A percentile compares a stretch with the other conserved stretches of the same genome.
These are phyloP conservation scores for Grigorovia transvaalensis DNA, from an alignment of 805 yeast genomes.

Conservation along the genomic window DNA sequence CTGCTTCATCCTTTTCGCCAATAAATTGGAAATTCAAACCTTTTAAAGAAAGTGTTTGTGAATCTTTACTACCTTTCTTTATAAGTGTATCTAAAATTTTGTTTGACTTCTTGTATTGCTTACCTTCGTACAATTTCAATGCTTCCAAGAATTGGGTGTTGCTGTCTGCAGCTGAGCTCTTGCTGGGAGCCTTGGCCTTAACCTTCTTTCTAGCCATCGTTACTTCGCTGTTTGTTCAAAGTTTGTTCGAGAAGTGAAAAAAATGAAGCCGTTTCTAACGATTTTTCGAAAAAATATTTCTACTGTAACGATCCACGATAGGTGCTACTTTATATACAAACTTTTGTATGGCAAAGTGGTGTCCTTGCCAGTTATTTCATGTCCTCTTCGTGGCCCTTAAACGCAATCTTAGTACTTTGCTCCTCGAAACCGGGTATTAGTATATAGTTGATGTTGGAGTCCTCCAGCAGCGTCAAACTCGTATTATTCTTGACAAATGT, in stretches of 20 bases:
- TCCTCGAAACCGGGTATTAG: constrained; percentile 80
- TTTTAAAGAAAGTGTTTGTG: constrained; percentile 76
- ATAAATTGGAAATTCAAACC: constrained; percentile 56
- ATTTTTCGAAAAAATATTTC: background rate
- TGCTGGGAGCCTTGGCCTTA: constrained; percentile 8
- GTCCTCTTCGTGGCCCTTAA: constrained; percentile 37
- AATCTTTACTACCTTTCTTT: constrained; percentile 65
- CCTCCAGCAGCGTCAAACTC: constrained; percentile 44
- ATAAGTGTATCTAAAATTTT: constrained; percentile 64
- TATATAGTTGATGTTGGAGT: constrained; percentile 54
- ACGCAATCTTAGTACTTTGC: constrained; percentile 57
- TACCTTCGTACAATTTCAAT: constrained; percentile 67
- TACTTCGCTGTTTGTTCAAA: background rate
- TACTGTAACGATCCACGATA: background rate
- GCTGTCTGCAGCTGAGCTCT: constrained; percentile 16
- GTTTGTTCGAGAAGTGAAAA: background rate
- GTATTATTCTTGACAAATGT: constrained; percentile 66
- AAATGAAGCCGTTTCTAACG: background rate
- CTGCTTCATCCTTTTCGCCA: constrained; percentile 56
- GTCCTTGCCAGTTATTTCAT: background rate
- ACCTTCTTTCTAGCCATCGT: constrained; percentile 1
- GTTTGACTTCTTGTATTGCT: constrained; percentile 79
- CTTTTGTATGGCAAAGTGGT: background rate
- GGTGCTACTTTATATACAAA: background rate
- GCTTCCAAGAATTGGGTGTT: constrained; percentile 68